Evolutionary conservation across 805 yeast genomes (phyloP).

Genomic region (Metschnikowia koreensis): DNA sequence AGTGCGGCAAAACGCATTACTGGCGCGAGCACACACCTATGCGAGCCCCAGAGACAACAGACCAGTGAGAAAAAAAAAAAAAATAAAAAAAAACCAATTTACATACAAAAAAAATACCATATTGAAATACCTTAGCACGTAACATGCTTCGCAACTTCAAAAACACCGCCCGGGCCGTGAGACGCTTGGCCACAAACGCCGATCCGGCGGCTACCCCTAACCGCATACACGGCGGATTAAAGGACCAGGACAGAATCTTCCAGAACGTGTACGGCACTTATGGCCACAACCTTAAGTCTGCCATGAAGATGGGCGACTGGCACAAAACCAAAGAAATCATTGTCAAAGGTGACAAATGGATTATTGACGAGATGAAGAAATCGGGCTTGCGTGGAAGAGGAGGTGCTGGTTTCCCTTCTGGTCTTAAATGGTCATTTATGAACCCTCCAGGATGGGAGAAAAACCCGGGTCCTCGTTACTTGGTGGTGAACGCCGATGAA

Average conservation of each 20-base stretch:
- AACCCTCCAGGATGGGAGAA: slow-evolving; percentile 96
- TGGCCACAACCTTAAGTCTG: slow-evolving; percentile 72
- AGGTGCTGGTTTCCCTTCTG: slow-evolving; percentile 92
- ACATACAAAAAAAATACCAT: not conserved
- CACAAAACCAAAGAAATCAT: slow-evolving; percentile 84
- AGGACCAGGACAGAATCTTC: slow-evolving; percentile 82
- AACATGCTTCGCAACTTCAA: slow-evolving; percentile 38
- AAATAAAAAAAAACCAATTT: slow-evolving; percentile 6
- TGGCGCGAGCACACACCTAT: not conserved
- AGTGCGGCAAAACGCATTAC: slow-evolving; percentile 18
- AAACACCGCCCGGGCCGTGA: slow-evolving; percentile 24
- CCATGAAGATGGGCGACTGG: slow-evolving; percentile 87
- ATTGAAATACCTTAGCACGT: not conserved
- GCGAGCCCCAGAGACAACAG: too few species aligned
- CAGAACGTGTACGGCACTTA: slow-evolving; percentile 77
- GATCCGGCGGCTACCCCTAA: slow-evolving; percentile 49
- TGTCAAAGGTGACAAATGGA: slow-evolving; percentile 84
- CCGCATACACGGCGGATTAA: slow-evolving; percentile 68
- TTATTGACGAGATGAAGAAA: slow-evolving; percentile 80
- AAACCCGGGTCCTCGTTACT: slow-evolving; percentile 82
- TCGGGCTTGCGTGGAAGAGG: slow-evolving; percentile 90
- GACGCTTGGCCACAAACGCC: slow-evolving; percentile 47
- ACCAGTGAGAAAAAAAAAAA: not conserved
- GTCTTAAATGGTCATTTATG: slow-evolving; percentile 91
- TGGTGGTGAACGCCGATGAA: slow-evolving; percentile 90